A percentile compares a stretch with the other conserved stretches of the same genome.
These are phyloP conservation scores for Cucurbita pepo DNA, from an alignment of 306 rosid genomes.

Conservation along the genomic window DNA sequence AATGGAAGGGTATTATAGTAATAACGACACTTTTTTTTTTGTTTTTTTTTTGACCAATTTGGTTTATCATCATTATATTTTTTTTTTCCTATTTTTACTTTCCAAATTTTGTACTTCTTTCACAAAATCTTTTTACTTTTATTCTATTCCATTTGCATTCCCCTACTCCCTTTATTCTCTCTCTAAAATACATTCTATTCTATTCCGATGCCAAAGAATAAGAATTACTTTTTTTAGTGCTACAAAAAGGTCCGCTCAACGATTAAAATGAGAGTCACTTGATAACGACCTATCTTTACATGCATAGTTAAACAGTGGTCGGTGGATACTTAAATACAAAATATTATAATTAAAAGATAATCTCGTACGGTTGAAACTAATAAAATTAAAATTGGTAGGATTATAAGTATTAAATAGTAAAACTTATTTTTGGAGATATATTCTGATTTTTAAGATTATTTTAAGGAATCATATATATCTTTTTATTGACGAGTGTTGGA, in stretches of 20 bases:
- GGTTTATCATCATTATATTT: too few relatives aligned
- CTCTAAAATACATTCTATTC: slow-evolving; percentile 12
- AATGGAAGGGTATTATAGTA: too few relatives aligned
- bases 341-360: too few relatives aligned
- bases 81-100: too few relatives aligned
- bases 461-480: not conserved
- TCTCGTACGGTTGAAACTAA: too few relatives aligned
- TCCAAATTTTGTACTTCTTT: not conserved
- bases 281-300: too few relatives aligned
- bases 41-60: too few relatives aligned
- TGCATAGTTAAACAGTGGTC: too few relatives aligned
- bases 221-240: slow-evolving; percentile 24
- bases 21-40: too few relatives aligned
- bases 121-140: not conserved
- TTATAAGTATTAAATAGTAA: too few relatives aligned
- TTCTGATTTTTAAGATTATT: not conserved
- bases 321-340: too few relatives aligned
- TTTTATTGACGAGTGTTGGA: not conserved
- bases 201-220: slow-evolving; percentile 16
- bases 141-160: not conserved
- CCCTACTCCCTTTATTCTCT: not conserved
- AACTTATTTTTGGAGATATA: not conserved
- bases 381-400: too few relatives aligned
- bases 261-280: slow-evolving; percentile 5
- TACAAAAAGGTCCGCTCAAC: slow-evolving; percentile 27